These are phyloP conservation scores for Conticribra guillardii DNA, from an alignment of 108 stramenopile genomes.

Conservation along the genomic window DNA sequence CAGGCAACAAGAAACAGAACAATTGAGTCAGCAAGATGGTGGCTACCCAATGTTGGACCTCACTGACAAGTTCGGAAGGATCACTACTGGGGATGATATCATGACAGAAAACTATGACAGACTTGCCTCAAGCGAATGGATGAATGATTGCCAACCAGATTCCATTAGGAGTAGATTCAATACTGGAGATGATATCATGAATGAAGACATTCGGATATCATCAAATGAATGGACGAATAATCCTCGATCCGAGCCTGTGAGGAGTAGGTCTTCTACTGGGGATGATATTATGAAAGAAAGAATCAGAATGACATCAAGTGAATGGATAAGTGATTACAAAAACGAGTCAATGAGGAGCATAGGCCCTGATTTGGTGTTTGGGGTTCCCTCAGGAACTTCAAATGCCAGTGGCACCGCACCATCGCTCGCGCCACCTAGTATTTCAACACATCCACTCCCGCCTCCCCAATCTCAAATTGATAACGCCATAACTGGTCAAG, in stretches of 20 bases:
- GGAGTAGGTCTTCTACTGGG: not conserved
- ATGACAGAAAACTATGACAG: slow-evolving; percentile 9
- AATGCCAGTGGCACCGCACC: not conserved
- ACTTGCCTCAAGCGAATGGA: slow-evolving; percentile 40
- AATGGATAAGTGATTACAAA: slow-evolving; percentile 4
- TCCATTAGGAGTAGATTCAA: slow-evolving; percentile 3
- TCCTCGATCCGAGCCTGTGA: not conserved
- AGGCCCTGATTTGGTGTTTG: not conserved
- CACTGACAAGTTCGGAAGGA: slow-evolving; percentile 19
- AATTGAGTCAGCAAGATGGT: not conserved
- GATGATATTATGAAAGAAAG: not conserved
- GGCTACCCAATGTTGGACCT: not conserved
- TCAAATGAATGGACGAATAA: not conserved
- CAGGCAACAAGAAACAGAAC: slow-evolving; percentile 1
- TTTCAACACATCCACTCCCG: not conserved
- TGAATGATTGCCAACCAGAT: slow-evolving; percentile 10
- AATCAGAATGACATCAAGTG: not conserved
- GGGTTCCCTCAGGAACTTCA: not conserved
- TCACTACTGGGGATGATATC: slow-evolving; percentile 29
- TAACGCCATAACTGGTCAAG: not conserved
- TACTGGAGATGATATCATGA: not conserved
- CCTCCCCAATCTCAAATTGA: not conserved
- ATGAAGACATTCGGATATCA: not conserved
- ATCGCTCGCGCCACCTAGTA: not conserved
- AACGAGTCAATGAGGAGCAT: not conserved